phyloP scores from a whole-genome alignment of 257 asterid genomes.

The Plectranthus barbatus region DNA sequence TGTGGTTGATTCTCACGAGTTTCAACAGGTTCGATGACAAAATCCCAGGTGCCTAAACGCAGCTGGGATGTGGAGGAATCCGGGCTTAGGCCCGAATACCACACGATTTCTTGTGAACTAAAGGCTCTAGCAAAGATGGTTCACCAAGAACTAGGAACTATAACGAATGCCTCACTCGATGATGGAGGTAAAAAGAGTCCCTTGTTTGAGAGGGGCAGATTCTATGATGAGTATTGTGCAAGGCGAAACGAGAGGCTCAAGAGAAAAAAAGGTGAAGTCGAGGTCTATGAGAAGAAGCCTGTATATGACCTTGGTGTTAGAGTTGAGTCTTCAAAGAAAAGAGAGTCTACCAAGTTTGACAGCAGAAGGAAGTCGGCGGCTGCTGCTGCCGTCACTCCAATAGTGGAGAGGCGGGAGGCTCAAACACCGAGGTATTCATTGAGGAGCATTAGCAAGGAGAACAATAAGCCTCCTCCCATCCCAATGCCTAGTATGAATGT shows the following conservation, averaged over 20 bases:
- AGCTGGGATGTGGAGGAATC: constrained; percentile 25
- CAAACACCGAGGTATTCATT: constrained; percentile 59
- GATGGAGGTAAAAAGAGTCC: constrained; percentile 30
- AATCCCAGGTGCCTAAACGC: constrained; percentile 42
- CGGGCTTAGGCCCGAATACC: constrained; percentile 60
- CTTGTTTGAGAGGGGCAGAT: constrained; percentile 71
- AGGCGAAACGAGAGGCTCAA: constrained; percentile 83
- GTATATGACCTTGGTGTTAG: constrained; percentile 70
- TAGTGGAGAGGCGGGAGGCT: constrained; percentile 41
- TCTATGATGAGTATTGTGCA: constrained; percentile 77
- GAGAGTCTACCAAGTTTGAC: constrained; percentile 33
- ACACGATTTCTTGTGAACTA: constrained; percentile 63
- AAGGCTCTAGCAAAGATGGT: constrained; percentile 66
- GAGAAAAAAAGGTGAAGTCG: constrained; percentile 66
- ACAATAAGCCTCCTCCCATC: constrained; percentile 60
- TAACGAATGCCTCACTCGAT: not conserved
- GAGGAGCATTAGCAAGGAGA: constrained; percentile 65
- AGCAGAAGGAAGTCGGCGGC: constrained; percentile 35
- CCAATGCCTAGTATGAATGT: constrained; percentile 25
- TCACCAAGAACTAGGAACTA: constrained; percentile 42
- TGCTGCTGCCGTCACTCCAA: constrained; percentile 38
- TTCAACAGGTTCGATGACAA: constrained; percentile 45
- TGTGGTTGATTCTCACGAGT: not conserved
- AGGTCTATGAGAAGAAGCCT: constrained; percentile 39
- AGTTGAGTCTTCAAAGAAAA: constrained; percentile 61